Evolutionary conservation across 106 monocot genomes (phyloP), one percentile per base, ranked within the genome.

Genomic region (Phalaenopsis equestris): DNA sequence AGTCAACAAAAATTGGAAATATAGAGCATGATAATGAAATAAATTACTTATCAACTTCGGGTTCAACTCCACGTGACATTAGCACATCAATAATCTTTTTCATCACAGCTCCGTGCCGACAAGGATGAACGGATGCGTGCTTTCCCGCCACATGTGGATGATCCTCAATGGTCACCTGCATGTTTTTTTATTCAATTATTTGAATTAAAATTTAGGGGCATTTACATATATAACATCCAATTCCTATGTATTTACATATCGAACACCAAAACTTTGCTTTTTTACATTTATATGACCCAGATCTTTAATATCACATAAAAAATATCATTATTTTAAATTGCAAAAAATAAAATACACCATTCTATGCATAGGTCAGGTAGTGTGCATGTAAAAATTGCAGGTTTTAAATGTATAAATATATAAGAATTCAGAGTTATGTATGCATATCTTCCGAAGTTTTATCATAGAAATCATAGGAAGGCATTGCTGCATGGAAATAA

Each of bases 121-220:
- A 99, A 4, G 99, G 99, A 86, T 99, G 99, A 16, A 99, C 90
- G 49, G 99, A 99, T 61, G 99, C 99, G 85, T 99, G 99, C 80
- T 99, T 99, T 45, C 99, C 99, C 64, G 91, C 88, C 75, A 93
- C 82, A 86, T 99, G 99, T 73, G 99, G 99, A 83, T 99, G 99
- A 81, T 99, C 99, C 81, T 99, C 99, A 84, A 95, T 99, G 11
- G 99, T 99, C 73, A 99, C 99, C 99, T 99, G 86, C 73, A 78
- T 30, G 5, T 67, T 80, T 79, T 70, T 52, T 17, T 16, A 79
- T 42, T 38, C 77, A 55, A 6, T 55, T 37, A 77, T 55, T 55
- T 55, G n/a, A 4, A 9, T 19, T 61, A 61, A 77, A 55, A 36
- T 48, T 36, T 56, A 9, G 2, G 3, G 3, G n/a, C 0, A 30